Evolutionary conservation across 306 rosid species (phyloP).

Genomic region (Cyamopsis tetragonoloba): DNA sequence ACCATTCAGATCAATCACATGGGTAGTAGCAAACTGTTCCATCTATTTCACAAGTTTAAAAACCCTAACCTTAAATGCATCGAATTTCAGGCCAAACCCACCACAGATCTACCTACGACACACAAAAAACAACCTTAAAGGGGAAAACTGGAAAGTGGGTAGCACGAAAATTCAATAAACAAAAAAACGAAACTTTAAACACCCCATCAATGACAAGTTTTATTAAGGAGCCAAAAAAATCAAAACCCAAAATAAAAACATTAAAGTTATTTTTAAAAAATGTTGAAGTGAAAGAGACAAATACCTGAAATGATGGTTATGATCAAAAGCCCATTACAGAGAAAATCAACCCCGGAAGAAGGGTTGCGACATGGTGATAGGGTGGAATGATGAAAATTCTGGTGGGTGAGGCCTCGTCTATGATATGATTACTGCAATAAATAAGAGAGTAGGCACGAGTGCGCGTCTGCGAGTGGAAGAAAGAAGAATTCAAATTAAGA

Average conservation of each 20-base stretch:
- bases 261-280: not conserved
- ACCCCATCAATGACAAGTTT: not conserved
- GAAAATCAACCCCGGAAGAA: not conserved
- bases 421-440: constrained; percentile 21
- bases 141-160: not conserved
- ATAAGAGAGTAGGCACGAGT: constrained; percentile 18
- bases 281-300: not conserved
- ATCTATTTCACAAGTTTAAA: not conserved
- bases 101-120: constrained; percentile 28
- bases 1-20: constrained; percentile 3
- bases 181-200: constrained; percentile 11
- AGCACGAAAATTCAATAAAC: not conserved
- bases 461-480: constrained; percentile 40
- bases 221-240: not conserved
- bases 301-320: constrained; percentile 26
- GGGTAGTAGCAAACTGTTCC: constrained; percentile 20
- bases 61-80: constrained; percentile 20
- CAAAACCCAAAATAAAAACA: not conserved
- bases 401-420: constrained; percentile 14
- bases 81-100: constrained; percentile 12
- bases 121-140: not conserved
- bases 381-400: not conserved
- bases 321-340: constrained; percentile 28
- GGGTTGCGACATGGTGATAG: not conserved
- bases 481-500: constrained; percentile 49